These are phyloP conservation scores for Pythium biforme DNA, from an alignment of 352 stramenopile genomes.

Conservation along the genomic window DNA sequence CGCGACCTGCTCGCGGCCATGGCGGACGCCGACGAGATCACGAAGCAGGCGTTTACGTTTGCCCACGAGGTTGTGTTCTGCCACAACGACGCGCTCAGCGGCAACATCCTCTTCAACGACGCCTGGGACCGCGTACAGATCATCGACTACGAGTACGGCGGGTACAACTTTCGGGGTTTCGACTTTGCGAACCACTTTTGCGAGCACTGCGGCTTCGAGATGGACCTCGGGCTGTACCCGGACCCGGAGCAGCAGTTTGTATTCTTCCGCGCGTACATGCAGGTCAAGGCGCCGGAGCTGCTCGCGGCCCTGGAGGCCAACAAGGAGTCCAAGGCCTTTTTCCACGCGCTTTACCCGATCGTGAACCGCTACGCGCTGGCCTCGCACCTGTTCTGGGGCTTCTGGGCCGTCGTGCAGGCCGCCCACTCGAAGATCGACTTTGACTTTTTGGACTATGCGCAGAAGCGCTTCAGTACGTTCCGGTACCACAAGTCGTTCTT, in stretches of 20 bases:
- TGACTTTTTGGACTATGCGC: slow-evolving; percentile 85
- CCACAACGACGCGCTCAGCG: slow-evolving; percentile 93
- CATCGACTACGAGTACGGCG: slow-evolving; percentile 96
- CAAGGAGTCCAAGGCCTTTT: slow-evolving; percentile 79
- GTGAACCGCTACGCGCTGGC: slow-evolving; percentile 88
- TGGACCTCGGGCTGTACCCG: slow-evolving; percentile 86
- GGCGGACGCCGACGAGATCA: slow-evolving; percentile 63
- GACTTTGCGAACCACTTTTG: slow-evolving; percentile 96
- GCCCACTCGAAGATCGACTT: slow-evolving; percentile 90
- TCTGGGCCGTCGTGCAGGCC: slow-evolving; percentile 93
- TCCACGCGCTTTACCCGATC: slow-evolving; percentile 76
- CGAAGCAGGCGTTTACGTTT: slow-evolving; percentile 73
- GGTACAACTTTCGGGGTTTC: slow-evolving; percentile 92
- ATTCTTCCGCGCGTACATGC: slow-evolving; percentile 89
- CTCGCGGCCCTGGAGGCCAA: slow-evolving; percentile 63
- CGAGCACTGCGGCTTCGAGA: slow-evolving; percentile 93
- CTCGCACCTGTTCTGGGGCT: slow-evolving; percentile 92
- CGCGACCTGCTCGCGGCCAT: slow-evolving; percentile 43
- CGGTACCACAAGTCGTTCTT: slow-evolving; percentile 73
- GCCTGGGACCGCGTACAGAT: slow-evolving; percentile 86
- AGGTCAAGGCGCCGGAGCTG: slow-evolving; percentile 55
- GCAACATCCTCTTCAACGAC: slow-evolving; percentile 82
- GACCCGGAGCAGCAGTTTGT: slow-evolving; percentile 74
- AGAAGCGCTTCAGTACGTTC: slow-evolving; percentile 81
- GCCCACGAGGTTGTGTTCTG: slow-evolving; percentile 87